Percentiles rank a stretch among this genome's conserved stretches.
These are phyloP conservation scores for Cichorium intybus DNA, from an alignment of 140 eudicot species.

Conservation along the genomic window DNA sequence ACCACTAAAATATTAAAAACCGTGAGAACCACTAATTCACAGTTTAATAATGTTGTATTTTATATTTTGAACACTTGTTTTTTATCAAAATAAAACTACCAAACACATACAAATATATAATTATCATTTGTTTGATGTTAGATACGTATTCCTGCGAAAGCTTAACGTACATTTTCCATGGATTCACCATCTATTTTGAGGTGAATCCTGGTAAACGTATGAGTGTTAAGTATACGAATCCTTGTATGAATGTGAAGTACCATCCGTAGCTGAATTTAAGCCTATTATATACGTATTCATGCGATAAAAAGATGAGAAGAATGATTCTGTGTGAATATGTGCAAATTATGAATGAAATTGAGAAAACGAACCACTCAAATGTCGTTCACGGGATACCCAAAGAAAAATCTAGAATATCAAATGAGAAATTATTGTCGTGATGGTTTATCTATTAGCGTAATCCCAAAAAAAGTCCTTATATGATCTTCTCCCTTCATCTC, in stretches of 20 bases:
- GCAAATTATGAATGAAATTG: neutral
- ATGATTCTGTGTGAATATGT: neutral
- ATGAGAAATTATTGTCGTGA: slow-evolving; percentile 85
- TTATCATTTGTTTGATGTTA: no score
- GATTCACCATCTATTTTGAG: slow-evolving; percentile 91
- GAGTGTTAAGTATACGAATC: slow-evolving; percentile 73
- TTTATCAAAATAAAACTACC: no score
- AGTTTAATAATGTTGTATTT: no score
- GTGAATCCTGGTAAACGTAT: slow-evolving; percentile 83
- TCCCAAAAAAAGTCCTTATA: slow-evolving; percentile 69
- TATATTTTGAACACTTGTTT: no score
- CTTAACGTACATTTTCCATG: slow-evolving; percentile 89
- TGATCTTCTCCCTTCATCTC: slow-evolving; percentile 57
- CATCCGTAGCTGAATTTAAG: slow-evolving; percentile 78
- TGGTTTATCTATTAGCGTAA: slow-evolving; percentile 65
- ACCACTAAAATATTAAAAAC: no score
- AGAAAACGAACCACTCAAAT: slow-evolving; percentile 69
- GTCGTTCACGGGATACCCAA: slow-evolving; percentile 89
- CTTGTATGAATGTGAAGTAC: slow-evolving; percentile 96
- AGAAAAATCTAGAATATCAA: slow-evolving; percentile 91
- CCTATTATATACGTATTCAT: slow-evolving; percentile 47
- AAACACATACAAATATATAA: no score
- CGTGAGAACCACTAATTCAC: no score
- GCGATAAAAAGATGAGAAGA: slow-evolving; percentile 14
- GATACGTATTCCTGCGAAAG: no score